phyloP scores from a whole-genome alignment of 352 stramenopile species.

The Halophytophthora polymorphica region DNA sequence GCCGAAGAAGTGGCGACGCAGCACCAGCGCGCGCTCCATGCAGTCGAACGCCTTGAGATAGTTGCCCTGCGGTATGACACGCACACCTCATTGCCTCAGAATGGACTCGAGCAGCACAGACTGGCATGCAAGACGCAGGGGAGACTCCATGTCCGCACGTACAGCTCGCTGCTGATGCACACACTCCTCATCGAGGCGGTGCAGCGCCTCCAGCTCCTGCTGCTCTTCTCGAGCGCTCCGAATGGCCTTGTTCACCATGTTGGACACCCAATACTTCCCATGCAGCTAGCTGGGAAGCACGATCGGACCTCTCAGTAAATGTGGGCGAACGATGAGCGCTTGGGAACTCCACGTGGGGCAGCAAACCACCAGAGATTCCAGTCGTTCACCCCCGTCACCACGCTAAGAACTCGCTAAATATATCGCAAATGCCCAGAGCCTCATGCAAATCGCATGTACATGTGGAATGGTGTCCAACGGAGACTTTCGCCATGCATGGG shows the following conservation, averaged over 20 bases:
- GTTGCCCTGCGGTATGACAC: constrained; percentile 84
- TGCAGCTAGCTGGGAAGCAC: neutral
- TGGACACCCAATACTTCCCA: too few species aligned
- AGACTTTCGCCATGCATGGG: too few species aligned
- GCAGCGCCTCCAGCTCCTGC: constrained; percentile 84
- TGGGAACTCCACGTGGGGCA: neutral
- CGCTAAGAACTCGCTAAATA: too few species aligned
- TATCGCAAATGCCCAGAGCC: too few species aligned
- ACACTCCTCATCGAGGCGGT: constrained; percentile 89
- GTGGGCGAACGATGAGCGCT: neutral
- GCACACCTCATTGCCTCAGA: too few species aligned
- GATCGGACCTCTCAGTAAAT: neutral
- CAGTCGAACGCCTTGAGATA: constrained; percentile 91
- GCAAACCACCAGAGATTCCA: too few species aligned
- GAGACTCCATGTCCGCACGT: neutral
- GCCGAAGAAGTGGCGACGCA: constrained; percentile 92
- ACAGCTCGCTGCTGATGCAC: constrained; percentile 83
- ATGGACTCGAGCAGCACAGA: too few species aligned
- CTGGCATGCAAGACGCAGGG: neutral
- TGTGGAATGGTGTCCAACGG: too few species aligned
- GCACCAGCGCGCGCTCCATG: constrained; percentile 90
- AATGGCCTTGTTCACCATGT: constrained; percentile 23
- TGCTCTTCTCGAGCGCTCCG: constrained; percentile 48
- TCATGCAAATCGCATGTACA: too few species aligned
- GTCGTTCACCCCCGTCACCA: too few species aligned